Conservation (phyloP, 2,329 filamentous ascomycete species). For the Aureobasidium sp. region DNA sequence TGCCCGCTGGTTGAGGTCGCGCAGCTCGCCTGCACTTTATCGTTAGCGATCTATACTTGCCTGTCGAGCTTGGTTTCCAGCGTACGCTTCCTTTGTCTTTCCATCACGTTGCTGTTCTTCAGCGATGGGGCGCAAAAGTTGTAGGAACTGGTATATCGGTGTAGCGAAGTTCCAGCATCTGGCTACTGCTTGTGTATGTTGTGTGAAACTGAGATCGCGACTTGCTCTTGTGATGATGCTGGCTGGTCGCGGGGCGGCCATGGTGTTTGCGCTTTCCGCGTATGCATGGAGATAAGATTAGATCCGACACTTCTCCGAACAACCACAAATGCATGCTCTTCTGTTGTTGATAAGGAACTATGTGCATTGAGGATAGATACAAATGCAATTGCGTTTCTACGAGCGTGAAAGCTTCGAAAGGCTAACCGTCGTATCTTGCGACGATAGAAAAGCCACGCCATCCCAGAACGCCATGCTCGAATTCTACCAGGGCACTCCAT, state of each 20-base stretch:
- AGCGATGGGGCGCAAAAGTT: constrained; percentile 4
- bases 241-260: background rate
- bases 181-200: background rate
- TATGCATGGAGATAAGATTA: background rate
- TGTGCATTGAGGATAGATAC: background rate
- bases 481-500: constrained; percentile 7
- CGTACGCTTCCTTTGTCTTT: constrained; percentile 44
- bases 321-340: background rate
- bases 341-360: background rate
- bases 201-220: background rate
- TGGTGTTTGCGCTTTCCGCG: background rate
- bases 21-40: constrained; percentile 65
- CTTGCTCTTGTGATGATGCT: background rate
- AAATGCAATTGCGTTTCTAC: background rate
- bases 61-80: background rate
- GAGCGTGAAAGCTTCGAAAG: background rate
- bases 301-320: background rate
- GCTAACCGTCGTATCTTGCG: background rate
- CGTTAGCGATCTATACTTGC: constrained; percentile 12
- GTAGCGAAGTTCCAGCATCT: constrained; percentile 4
- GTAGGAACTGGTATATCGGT: background rate
- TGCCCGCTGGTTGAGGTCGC: constrained; percentile 75
- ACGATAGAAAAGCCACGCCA: background rate
- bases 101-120: constrained; percentile 32
- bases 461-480: constrained; percentile 17